Evolutionary conservation across 305 asterid species (phyloP).

Genomic region (Solanum hybrid): DNA sequence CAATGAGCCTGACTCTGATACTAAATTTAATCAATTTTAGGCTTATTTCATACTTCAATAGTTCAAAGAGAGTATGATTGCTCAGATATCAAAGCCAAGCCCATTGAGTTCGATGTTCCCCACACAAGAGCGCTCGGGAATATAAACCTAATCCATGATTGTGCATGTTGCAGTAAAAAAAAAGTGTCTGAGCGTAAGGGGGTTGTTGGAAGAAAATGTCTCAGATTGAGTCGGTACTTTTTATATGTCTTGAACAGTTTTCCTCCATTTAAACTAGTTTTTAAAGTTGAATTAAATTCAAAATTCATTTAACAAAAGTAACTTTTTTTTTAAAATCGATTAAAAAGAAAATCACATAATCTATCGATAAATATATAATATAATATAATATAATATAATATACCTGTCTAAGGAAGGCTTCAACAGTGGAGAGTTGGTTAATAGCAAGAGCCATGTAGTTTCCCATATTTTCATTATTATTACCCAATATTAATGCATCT

Average conservation of each 20-base stretch:
- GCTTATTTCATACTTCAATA: neutral
- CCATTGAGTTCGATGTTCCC: neutral
- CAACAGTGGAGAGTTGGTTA: constrained; percentile 45
- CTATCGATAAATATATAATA: neutral
- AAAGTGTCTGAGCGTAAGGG: neutral
- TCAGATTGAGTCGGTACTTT: neutral
- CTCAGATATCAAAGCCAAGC: neutral
- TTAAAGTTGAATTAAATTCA: neutral
- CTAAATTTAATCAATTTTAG: too few relatives aligned
- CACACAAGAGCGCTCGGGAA: neutral
- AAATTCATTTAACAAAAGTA: neutral
- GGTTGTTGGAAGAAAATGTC: neutral
- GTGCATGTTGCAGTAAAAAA: neutral
- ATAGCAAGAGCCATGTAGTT: constrained; percentile 55
- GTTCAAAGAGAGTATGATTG: neutral
- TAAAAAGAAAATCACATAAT: neutral
- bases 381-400: neutral
- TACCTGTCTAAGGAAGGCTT: constrained; percentile 63
- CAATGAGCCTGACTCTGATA: too few relatives aligned
- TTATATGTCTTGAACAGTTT: neutral
- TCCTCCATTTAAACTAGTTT: neutral
- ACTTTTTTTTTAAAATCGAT: neutral
- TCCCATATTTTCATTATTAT: constrained; percentile 24
- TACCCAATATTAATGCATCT: constrained; percentile 17
- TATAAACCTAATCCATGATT: neutral